Percentiles rank a stretch among this genome's conserved stretches.
These are phyloP conservation scores for Pulveroboletus ravenelii DNA, from an alignment of 768 basidiomycete genomes.

Conservation along the genomic window DNA sequence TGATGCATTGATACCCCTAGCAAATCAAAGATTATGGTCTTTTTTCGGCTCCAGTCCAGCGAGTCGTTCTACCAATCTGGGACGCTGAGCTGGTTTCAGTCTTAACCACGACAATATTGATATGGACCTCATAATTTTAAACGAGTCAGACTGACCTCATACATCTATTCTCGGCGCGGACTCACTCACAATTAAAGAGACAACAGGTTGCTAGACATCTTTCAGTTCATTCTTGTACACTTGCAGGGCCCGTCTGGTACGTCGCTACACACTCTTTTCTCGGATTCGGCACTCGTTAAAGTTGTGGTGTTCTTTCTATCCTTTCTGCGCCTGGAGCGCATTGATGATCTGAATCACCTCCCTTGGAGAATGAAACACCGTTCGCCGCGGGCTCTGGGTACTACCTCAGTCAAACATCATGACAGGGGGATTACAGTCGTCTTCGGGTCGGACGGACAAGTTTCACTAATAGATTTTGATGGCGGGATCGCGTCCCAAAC, in stretches of 20 bases:
- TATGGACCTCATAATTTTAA: background rate
- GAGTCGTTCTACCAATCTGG: background rate
- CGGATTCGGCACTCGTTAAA: background rate
- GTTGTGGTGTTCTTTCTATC: background rate
- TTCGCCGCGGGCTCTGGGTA: conserved; percentile 5
- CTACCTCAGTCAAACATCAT: conserved; percentile 11
- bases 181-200: conserved; percentile 10
- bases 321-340: conserved; percentile 29
- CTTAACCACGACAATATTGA: background rate
- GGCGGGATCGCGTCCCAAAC: conserved; percentile 1
- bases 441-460: conserved; percentile 26
- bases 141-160: conserved; percentile 2
- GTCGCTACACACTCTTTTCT: conserved; percentile 2
- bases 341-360: conserved; percentile 15
- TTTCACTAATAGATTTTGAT: conserved; percentile 23
- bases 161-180: background rate
- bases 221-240: background rate
- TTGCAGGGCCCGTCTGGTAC: conserved; percentile 2
- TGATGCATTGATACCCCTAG: background rate
- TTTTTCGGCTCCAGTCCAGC: background rate
- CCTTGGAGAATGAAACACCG: conserved; percentile 19
- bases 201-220: background rate
- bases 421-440: conserved; percentile 22
- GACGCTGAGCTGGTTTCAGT: background rate
- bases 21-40: background rate